These are phyloP conservation scores for Alloascoidea africana DNA, from an alignment of 805 yeast genomes.

Conservation along the genomic window DNA sequence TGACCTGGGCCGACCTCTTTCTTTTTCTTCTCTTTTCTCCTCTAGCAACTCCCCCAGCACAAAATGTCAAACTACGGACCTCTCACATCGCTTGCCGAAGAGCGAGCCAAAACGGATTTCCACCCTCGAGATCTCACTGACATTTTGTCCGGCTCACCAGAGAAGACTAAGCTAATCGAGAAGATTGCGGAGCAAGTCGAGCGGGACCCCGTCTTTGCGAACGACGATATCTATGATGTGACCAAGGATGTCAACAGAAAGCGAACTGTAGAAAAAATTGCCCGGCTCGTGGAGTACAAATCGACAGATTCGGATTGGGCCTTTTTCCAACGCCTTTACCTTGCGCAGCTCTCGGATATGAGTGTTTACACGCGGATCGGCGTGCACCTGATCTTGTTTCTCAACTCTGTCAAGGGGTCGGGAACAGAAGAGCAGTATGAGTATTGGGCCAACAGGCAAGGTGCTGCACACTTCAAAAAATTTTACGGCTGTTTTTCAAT, in stretches of 20 bases:
- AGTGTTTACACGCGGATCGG: constrained; percentile 72
- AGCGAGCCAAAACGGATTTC: constrained; percentile 22
- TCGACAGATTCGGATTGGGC: too few species aligned
- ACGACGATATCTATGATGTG: constrained; percentile 30
- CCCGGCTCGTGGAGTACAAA: constrained; percentile 10
- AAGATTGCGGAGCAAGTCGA: constrained; percentile 28
- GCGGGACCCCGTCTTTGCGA: constrained; percentile 36
- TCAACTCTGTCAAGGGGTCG: constrained; percentile 69
- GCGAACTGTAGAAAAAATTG: constrained; percentile 18
- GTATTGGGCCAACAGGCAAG: constrained; percentile 61
- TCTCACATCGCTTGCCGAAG: too few species aligned
- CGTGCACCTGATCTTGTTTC: constrained; percentile 76
- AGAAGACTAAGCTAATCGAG: constrained; percentile 23
- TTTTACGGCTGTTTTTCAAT: constrained; percentile 79
- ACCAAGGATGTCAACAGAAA: constrained; percentile 26
- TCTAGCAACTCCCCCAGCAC: too few species aligned
- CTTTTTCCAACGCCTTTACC: too few species aligned
- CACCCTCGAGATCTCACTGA: constrained; percentile 22
- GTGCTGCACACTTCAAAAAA: constrained; percentile 19
- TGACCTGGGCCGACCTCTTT: too few species aligned
- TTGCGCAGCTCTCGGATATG: constrained; percentile 38
- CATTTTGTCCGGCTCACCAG: constrained; percentile 26
- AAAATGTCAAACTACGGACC: too few species aligned
- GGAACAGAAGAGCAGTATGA: constrained; percentile 75
- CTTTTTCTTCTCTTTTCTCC: too few species aligned